These are phyloP conservation scores for Nakazawaea peltata DNA, from an alignment of 805 yeast genomes.

Conservation along the genomic window DNA sequence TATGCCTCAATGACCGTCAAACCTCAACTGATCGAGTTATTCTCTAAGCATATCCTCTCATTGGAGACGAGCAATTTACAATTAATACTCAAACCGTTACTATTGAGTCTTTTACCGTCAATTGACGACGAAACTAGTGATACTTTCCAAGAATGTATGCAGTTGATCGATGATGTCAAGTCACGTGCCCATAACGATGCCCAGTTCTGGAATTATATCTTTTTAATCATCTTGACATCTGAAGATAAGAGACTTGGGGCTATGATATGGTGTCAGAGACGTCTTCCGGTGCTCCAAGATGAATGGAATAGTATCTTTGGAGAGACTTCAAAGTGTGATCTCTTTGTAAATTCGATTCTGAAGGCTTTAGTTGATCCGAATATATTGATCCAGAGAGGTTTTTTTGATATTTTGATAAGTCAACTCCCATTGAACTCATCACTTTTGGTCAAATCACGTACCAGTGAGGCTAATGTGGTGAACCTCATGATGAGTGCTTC, in stretches of 20 bases:
- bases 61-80: slow-evolving; percentile 43
- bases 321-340: slow-evolving; percentile 44
- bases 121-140: slow-evolving; percentile 91
- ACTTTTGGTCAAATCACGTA: slow-evolving; percentile 38
- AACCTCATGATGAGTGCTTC: slow-evolving; percentile 56
- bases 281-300: slow-evolving; percentile 63
- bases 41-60: slow-evolving; percentile 44
- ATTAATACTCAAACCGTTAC: slow-evolving; percentile 55
- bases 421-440: slow-evolving; percentile 60
- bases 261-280: slow-evolving; percentile 60
- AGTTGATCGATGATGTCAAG: slow-evolving; percentile 53
- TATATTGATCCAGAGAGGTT: slow-evolving; percentile 77
- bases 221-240: slow-evolving; percentile 65
- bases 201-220: slow-evolving; percentile 83
- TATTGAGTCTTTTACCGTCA: slow-evolving; percentile 75
- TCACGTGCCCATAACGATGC: slow-evolving; percentile 51
- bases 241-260: slow-evolving; percentile 83
- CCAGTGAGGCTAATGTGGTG: slow-evolving; percentile 46
- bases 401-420: slow-evolving; percentile 68
- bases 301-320: too few species aligned
- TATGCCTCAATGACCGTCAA: slow-evolving; percentile 86
- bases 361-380: slow-evolving; percentile 60
- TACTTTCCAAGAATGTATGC: slow-evolving; percentile 53
- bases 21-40: slow-evolving; percentile 62
- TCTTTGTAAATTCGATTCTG: slow-evolving; percentile 66